Evolutionary conservation across 129 eudicot species (phyloP).

Genomic region (Artemisia annua): DNA sequence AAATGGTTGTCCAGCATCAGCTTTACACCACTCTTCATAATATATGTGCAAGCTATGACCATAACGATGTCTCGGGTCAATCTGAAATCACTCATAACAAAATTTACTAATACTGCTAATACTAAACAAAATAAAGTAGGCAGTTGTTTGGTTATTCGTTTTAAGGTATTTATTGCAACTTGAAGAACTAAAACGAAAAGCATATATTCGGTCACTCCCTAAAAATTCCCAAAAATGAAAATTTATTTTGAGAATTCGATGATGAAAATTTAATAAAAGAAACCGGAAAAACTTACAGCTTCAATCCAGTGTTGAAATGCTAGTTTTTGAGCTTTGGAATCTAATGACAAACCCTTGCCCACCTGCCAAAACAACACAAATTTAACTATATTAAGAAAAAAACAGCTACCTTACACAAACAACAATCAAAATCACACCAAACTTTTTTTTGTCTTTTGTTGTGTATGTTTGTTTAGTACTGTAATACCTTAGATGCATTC

Average conservation of each 20-base stretch:
- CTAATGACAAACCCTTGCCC: constrained; percentile 84
- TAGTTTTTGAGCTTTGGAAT: constrained; percentile 82
- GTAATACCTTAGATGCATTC: constrained; percentile 88
- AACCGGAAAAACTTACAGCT: constrained; percentile 56
- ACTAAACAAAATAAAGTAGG: no score
- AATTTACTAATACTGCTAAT: neutral
- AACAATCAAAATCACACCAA: constrained; percentile 27
- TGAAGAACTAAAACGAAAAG: no score
- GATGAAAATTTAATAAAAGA: neutral
- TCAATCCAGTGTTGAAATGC: constrained; percentile 99
- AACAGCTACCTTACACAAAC: constrained; percentile 11
- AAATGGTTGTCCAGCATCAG: constrained; percentile 89
- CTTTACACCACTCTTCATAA: constrained; percentile 86
- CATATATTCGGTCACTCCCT: neutral
- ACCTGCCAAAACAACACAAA: constrained; percentile 47
- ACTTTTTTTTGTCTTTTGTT: neutral
- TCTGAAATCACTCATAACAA: constrained; percentile 38
- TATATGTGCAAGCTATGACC: constrained; percentile 84
- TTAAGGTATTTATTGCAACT: no score
- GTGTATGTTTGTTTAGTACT: neutral
- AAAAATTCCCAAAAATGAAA: neutral
- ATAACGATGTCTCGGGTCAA: constrained; percentile 95
- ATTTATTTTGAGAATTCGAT: neutral
- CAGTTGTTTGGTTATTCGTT: no score
- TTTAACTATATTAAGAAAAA: constrained; percentile 10